Conservation (phyloP, 2,329 filamentous ascomycete species). For the Pezicula rhizophila region DNA sequence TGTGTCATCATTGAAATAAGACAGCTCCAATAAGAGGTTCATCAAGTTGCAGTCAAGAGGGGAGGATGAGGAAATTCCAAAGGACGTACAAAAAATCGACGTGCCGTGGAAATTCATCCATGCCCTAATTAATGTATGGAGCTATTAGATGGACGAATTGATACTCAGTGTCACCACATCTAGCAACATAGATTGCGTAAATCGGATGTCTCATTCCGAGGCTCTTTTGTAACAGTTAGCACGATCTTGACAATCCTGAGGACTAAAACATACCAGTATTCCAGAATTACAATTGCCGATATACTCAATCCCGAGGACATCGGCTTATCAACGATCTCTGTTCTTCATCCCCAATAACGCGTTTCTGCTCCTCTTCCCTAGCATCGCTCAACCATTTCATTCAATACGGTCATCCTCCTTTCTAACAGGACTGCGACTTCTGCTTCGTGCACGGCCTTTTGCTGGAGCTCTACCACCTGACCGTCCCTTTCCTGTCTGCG, state of each 20-base stretch:
- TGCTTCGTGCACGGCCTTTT: conserved; percentile 26
- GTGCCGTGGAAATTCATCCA: too few species aligned
- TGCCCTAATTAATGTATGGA: too few species aligned
- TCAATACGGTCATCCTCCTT: conserved; percentile 20
- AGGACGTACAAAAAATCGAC: too few species aligned
- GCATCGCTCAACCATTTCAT: conserved; percentile 7
- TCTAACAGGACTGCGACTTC: conserved; percentile 26
- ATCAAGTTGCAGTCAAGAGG: too few species aligned
- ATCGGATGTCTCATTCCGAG: too few species aligned
- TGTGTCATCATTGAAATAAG: too few species aligned
- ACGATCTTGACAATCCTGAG: background rate
- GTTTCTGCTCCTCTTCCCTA: background rate
- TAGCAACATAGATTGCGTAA: too few species aligned
- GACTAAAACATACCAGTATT: conserved; percentile 10
- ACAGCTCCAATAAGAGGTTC: too few species aligned
- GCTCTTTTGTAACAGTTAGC: too few species aligned
- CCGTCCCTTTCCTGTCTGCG: conserved; percentile 41
- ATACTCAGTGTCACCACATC: too few species aligned
- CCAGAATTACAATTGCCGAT: conserved; percentile 18
- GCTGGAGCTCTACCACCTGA: conserved; percentile 25
- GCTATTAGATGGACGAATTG: too few species aligned
- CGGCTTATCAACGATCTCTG: conserved; percentile 9
- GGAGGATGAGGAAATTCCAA: too few species aligned
- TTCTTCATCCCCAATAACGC: background rate
- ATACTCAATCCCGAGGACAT: conserved; percentile 17